Conservation (phyloP, 495 filamentous ascomycete genomes). For the Thozetella sp. region DNA sequence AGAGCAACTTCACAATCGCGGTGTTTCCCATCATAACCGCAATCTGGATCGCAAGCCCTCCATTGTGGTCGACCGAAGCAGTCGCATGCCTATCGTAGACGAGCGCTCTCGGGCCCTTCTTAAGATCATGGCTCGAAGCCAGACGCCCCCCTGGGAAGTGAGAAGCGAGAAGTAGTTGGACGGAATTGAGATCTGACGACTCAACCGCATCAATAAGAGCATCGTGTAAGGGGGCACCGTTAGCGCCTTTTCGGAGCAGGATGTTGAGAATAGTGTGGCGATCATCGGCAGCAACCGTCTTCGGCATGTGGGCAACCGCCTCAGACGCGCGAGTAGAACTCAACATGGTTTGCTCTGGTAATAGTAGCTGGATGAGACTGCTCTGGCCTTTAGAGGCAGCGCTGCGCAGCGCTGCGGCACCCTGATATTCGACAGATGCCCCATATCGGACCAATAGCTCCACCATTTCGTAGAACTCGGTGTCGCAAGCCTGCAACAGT, state of each 20-base stretch:
- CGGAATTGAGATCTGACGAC: constrained; percentile 35
- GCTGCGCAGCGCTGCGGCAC: constrained; percentile 33
- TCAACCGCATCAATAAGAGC: constrained; percentile 40
- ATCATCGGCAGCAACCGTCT: constrained; percentile 38
- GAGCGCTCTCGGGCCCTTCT: constrained; percentile 22
- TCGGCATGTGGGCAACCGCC: constrained; percentile 41
- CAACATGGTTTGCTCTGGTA: constrained; percentile 30
- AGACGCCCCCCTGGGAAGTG: constrained; percentile 31
- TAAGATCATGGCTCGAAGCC: constrained; percentile 16
- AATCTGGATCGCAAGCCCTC: constrained; percentile 38
- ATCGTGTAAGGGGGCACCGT: constrained; percentile 33
- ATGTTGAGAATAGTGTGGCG: constrained; percentile 35
- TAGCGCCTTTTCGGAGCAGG: constrained; percentile 41
- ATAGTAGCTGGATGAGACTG: constrained; percentile 38
- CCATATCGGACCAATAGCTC: constrained; percentile 42
- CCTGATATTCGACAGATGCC: constrained; percentile 45
- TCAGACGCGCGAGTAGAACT: constrained; percentile 39
- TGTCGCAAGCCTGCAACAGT: constrained; percentile 32
- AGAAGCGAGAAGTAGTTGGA: constrained; percentile 39
- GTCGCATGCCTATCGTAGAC: constrained; percentile 36
- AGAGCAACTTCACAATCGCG: constrained; percentile 36
- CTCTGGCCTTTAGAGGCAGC: constrained; percentile 35
- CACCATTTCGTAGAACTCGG: constrained; percentile 45
- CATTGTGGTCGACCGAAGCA: constrained; percentile 44
- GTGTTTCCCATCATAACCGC: constrained; percentile 34